A percentile compares a stretch with the other conserved stretches of the same genome.
phyloP scores from a whole-genome alignment of 2,329 filamentous ascomycete genomes.

The Parascedosporium putredinis region DNA sequence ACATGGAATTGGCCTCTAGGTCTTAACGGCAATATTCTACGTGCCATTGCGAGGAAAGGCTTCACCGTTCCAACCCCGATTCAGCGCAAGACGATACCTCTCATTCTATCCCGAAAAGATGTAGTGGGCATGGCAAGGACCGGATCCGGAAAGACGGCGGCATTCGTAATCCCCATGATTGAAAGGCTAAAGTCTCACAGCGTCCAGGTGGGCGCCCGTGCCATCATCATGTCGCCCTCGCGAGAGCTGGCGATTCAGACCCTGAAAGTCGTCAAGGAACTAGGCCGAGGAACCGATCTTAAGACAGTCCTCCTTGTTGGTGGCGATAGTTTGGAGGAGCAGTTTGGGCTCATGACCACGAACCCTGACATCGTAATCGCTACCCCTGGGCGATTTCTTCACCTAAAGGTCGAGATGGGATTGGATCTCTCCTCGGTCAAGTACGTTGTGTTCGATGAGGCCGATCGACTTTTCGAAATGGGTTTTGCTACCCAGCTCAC shows the following conservation, averaged over 20 bases:
- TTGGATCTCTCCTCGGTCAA: conserved; percentile 81
- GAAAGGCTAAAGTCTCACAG: conserved; percentile 85
- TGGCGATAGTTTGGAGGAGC: conserved; percentile 90
- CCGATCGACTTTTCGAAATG: conserved; percentile 96
- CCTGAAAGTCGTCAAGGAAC: conserved; percentile 90
- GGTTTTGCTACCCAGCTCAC: conserved; percentile 88
- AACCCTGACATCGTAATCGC: conserved; percentile 98
- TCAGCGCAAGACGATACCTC: conserved; percentile 89
- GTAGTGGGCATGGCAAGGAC: conserved; percentile 99
- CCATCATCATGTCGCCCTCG: conserved; percentile 81
- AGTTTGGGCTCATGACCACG: conserved; percentile 82
- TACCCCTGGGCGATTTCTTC: conserved; percentile 89
- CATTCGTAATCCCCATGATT: conserved; percentile 97
- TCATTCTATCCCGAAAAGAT: conserved; percentile 82
- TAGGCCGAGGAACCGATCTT: conserved; percentile 81
- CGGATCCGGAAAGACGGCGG: conserved; percentile 96
- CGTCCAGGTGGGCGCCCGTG: conserved; percentile 73
- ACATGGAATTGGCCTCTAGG: conserved; percentile 37
- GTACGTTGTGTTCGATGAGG: conserved; percentile 97
- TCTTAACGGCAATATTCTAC: conserved; percentile 71
- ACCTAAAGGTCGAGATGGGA: conserved; percentile 94
- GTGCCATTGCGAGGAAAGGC: conserved; percentile 86
- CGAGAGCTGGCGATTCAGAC: conserved; percentile 92
- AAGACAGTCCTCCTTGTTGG: conserved; percentile 86
- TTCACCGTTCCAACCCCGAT: conserved; percentile 96